Conservation (phyloP, 2,329 filamentous ascomycete species). For the Diaporthe ilicicola region DNA sequence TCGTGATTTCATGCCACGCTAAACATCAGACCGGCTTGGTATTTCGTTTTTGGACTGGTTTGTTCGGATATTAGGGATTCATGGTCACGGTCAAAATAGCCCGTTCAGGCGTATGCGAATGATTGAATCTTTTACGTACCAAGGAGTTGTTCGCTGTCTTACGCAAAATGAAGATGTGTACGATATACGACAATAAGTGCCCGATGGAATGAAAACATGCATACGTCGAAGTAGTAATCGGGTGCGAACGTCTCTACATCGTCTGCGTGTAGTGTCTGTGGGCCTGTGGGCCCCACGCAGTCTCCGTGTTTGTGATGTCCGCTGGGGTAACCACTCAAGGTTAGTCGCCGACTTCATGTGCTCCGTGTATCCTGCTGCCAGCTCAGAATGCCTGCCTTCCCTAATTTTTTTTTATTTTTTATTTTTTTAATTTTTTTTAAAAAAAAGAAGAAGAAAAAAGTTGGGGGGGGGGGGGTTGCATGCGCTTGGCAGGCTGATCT, state of each 20-base stretch:
- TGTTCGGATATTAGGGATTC: conserved; percentile 28
- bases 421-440: too few species aligned
- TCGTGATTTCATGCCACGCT: conserved; percentile 6
- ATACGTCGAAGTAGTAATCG: too few species aligned
- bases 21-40: conserved; percentile 20
- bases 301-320: background rate
- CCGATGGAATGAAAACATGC: background rate
- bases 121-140: conserved; percentile 25
- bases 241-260: background rate
- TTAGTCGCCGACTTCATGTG: too few species aligned
- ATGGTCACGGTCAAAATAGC: conserved; percentile 32
- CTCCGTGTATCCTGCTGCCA: background rate
- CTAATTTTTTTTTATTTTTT: too few species aligned
- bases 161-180: background rate
- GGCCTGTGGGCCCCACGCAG: background rate
- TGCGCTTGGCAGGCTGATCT: too few species aligned
- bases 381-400: background rate
- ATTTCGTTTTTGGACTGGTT: conserved; percentile 25
- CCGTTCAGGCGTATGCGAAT: conserved; percentile 25
- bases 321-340: too few species aligned
- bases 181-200: background rate
- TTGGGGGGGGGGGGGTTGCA: too few species aligned
- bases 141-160: background rate
- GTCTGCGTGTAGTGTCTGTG: background rate
- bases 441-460: background rate